Evolutionary conservation across 805 yeast species (phyloP).

Genomic region (Wickerhamiella hasegawae): DNA sequence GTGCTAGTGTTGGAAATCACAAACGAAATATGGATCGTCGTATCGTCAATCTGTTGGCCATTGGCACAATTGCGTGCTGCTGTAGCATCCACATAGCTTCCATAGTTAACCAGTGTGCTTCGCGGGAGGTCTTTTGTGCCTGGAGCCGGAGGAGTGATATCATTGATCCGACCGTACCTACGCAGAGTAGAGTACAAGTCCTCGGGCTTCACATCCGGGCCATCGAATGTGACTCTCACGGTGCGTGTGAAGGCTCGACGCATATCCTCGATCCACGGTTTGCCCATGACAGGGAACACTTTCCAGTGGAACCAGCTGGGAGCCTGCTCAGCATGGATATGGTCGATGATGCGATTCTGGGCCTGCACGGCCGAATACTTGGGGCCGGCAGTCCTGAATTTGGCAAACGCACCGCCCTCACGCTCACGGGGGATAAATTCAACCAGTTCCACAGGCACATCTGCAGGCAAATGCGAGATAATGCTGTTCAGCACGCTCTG

Average conservation of each 20-base stretch:
- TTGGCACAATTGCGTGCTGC: constrained; percentile 84
- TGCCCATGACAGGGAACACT: constrained; percentile 69
- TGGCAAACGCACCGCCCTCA: constrained; percentile 92
- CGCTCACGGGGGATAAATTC: constrained; percentile 54
- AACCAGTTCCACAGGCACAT: constrained; percentile 27
- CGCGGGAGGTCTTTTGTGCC: constrained; percentile 32
- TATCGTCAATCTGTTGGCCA: constrained; percentile 39
- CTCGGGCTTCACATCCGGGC: constrained; percentile 63
- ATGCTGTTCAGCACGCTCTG: neutral
- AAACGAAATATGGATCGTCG: constrained; percentile 61
- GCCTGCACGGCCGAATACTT: constrained; percentile 8
- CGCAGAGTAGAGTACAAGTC: constrained; percentile 66
- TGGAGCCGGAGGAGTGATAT: constrained; percentile 43
- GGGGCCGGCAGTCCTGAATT: constrained; percentile 43
- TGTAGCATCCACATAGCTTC: constrained; percentile 48
- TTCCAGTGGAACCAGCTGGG: constrained; percentile 27
- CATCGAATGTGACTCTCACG: constrained; percentile 57
- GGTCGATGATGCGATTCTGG: neutral
- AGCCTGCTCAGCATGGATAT: constrained; percentile 17
- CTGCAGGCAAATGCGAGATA: constrained; percentile 13
- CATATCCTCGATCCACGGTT: constrained; percentile 93
- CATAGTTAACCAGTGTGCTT: constrained; percentile 40
- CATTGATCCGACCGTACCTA: constrained; percentile 71
- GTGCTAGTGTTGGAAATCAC: constrained; percentile 34
- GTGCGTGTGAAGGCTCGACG: constrained; percentile 53